Evolutionary conservation across 805 yeast species (phyloP).

Genomic region (Saccharomycopsis lassenensis): DNA sequence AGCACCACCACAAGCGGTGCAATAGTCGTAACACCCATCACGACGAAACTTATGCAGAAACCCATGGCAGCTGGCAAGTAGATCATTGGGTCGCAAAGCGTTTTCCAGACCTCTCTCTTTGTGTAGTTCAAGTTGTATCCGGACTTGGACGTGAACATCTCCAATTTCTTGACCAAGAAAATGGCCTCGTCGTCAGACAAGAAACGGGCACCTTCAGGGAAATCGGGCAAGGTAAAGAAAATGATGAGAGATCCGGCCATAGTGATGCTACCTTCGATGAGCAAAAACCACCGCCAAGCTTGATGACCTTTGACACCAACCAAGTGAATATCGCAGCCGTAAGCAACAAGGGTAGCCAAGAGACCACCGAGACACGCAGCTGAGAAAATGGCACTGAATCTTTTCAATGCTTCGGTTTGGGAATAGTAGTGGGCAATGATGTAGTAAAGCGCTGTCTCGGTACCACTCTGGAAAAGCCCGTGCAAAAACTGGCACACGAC

Average conservation of each 20-base stretch:
- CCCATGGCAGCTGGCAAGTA: slow-evolving; percentile 48
- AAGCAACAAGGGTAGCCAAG: slow-evolving; percentile 55
- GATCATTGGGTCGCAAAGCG: slow-evolving; percentile 26
- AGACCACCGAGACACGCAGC: slow-evolving; percentile 70
- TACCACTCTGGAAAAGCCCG: slow-evolving; percentile 59
- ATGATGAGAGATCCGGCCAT: slow-evolving; percentile 32
- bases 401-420: slow-evolving; percentile 54
- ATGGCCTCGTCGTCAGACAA: slow-evolving; percentile 36
- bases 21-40: slow-evolving; percentile 12
- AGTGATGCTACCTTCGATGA: slow-evolving; percentile 42
- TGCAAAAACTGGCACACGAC: slow-evolving; percentile 52
- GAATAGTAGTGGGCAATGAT: slow-evolving; percentile 55
- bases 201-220: slow-evolving; percentile 57
- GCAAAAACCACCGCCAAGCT: slow-evolving; percentile 22
- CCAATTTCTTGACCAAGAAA: slow-evolving; percentile 48
- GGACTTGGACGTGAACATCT: slow-evolving; percentile 37
- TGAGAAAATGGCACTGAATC: slow-evolving; percentile 54
- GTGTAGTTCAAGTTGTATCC: slow-evolving; percentile 38
- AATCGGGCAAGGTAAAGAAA: slow-evolving; percentile 49
- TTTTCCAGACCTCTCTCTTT: slow-evolving; percentile 29
- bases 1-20: no score
- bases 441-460: slow-evolving; percentile 68
- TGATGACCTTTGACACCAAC: slow-evolving; percentile 39
- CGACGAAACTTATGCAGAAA: slow-evolving; percentile 54
- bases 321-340: slow-evolving; percentile 29